Evolutionary conservation across 306 rosid species (phyloP).

Genomic region (Corylus americana): DNA sequence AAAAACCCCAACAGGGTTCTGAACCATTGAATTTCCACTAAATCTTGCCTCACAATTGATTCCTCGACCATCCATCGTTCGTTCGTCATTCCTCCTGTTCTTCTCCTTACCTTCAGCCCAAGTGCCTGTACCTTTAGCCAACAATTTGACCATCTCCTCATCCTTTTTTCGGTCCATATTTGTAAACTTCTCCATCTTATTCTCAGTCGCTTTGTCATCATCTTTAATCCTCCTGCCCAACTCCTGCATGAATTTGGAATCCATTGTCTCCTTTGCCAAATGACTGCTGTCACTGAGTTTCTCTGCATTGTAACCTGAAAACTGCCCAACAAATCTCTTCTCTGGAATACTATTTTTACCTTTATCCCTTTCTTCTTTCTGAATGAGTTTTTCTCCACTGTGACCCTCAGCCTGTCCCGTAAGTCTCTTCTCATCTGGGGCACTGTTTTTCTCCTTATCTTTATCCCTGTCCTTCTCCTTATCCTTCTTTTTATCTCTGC

Average conservation of each 20-base stretch:
- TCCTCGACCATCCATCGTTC: conserved; percentile 54
- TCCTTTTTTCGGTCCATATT: conserved; percentile 46
- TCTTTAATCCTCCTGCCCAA: conserved; percentile 64
- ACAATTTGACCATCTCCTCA: conserved; percentile 60
- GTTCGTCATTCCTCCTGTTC: conserved; percentile 48
- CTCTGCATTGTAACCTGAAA: conserved; percentile 52
- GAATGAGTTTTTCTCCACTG: conserved; percentile 41
- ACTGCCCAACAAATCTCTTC: conserved; percentile 50
- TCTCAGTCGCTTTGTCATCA: conserved; percentile 47
- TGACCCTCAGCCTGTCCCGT: conserved; percentile 42
- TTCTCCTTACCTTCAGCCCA: conserved; percentile 48
- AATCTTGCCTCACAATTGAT: conserved; percentile 33
- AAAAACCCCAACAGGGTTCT: conserved; percentile 40
- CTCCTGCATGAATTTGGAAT: conserved; percentile 54
- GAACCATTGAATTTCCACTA: conserved; percentile 49
- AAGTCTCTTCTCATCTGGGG: conserved; percentile 56
- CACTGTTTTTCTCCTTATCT: conserved; percentile 46
- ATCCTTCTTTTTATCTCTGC: conserved; percentile 70
- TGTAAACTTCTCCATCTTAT: conserved; percentile 46
- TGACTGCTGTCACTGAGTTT: conserved; percentile 50
- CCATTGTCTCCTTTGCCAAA: conserved; percentile 54
- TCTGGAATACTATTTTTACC: conserved; percentile 38
- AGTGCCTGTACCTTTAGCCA: conserved; percentile 49
- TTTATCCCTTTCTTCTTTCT: conserved; percentile 48
- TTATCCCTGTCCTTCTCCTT: conserved; percentile 46